Conservation (phyloP, 1,284 basidiomycete species). For the Sanguinoderma infundibulare region DNA sequence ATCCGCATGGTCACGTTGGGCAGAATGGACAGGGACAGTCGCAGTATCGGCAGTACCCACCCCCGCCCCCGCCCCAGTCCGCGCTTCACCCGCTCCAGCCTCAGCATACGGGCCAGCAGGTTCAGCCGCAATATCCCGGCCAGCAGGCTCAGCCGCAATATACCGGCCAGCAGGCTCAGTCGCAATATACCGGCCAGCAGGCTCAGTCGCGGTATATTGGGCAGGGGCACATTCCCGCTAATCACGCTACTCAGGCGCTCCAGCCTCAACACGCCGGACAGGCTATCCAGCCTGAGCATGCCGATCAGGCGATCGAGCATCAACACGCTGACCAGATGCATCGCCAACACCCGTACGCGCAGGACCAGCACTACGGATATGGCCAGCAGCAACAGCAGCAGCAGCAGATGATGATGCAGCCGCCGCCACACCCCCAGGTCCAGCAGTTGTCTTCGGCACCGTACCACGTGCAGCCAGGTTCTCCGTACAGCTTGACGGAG, state of each 20-base stretch:
- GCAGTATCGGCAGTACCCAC: background rate
- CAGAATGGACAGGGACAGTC: constrained; percentile 1
- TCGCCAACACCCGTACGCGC: constrained; percentile 2
- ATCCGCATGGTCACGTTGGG: constrained; percentile 2
- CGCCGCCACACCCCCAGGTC: constrained; percentile 11
- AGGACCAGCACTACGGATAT: constrained; percentile 14
- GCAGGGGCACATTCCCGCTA: no score
- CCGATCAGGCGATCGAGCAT: no score
- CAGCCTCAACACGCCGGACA: background rate
- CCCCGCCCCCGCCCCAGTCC: background rate
- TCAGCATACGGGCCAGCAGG: background rate
- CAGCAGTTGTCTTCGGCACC: background rate
- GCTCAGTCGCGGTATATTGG: no score
- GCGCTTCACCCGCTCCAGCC: constrained; percentile 8
- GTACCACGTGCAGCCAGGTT: background rate
- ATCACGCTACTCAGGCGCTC: no score
- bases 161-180: background rate
- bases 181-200: background rate
- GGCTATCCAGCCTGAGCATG: background rate
- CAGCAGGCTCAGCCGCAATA: background rate
- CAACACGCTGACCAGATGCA: background rate
- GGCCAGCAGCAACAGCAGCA: constrained; percentile 13
- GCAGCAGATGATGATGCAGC: constrained; percentile 14
- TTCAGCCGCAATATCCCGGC: background rate
- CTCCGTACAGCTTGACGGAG: constrained; percentile 35